phyloP scores from a whole-genome alignment of 306 rosid species.

The Vigna nakashimae region DNA sequence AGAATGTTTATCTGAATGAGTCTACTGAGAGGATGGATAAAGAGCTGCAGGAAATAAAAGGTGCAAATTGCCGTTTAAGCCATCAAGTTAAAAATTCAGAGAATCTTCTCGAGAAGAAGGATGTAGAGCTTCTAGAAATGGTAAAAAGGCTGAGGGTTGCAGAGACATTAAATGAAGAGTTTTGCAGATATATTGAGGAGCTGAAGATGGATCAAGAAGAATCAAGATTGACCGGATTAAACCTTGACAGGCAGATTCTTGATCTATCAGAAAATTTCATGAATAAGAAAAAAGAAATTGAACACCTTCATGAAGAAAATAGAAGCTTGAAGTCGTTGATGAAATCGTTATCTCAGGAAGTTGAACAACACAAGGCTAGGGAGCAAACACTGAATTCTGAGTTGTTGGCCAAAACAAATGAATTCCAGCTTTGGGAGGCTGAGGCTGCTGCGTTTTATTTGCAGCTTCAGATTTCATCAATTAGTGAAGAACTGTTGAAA shows the following conservation, averaged over 20 bases:
- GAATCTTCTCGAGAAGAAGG: slow-evolving; percentile 60
- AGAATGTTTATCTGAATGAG: slow-evolving; percentile 59
- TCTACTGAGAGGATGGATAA: slow-evolving; percentile 59
- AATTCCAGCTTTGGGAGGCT: slow-evolving; percentile 78
- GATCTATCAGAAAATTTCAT: slow-evolving; percentile 59
- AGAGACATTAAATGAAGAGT: slow-evolving; percentile 56
- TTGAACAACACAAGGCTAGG: slow-evolving; percentile 61
- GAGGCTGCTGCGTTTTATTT: slow-evolving; percentile 84
- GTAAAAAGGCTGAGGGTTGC: slow-evolving; percentile 58
- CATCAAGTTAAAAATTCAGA: slow-evolving; percentile 55
- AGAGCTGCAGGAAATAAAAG: slow-evolving; percentile 62
- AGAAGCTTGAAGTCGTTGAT: slow-evolving; percentile 56
- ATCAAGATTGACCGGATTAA: slow-evolving; percentile 52
- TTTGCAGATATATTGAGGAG: slow-evolving; percentile 56
- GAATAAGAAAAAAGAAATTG: slow-evolving; percentile 62
- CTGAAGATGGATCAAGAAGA: slow-evolving; percentile 67
- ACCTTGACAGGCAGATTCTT: slow-evolving; percentile 60
- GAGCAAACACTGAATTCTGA: slow-evolving; percentile 73
- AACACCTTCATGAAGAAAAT: slow-evolving; percentile 63
- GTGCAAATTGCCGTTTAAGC: slow-evolving; percentile 55
- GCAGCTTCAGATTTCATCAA: slow-evolving; percentile 79
- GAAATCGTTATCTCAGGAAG: slow-evolving; percentile 55
- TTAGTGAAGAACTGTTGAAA: slow-evolving; percentile 74
- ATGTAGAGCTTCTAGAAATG: slow-evolving; percentile 64
- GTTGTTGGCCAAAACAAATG: slow-evolving; percentile 72